Conservation (phyloP, 2,329 filamentous ascomycete genomes). For the Chaetoscypha palmicola region DNA sequence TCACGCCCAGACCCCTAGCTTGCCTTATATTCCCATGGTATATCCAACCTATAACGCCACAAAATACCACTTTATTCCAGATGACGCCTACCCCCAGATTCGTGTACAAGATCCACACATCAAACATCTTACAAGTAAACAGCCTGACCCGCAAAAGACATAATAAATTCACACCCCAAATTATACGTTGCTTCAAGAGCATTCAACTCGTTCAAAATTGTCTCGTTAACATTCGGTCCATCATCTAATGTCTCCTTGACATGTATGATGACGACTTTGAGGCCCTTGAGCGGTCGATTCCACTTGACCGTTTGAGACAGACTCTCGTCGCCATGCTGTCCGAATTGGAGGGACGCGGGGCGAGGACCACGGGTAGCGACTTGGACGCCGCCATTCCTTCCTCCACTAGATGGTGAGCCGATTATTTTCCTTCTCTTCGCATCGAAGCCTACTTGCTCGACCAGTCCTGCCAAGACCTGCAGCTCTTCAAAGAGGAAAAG, state of each 20-base stretch:
- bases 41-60: not conserved
- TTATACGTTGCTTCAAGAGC: slow-evolving; percentile 48
- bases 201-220: slow-evolving; percentile 62
- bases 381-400: not conserved
- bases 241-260: slow-evolving; percentile 82
- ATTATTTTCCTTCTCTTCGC: slow-evolving; percentile 60
- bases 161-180: slow-evolving; percentile 73
- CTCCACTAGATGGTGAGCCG: slow-evolving; percentile 28
- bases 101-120: too few species aligned
- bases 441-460: slow-evolving; percentile 29
- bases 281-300: slow-evolving; percentile 48
- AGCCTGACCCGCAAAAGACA: slow-evolving; percentile 60
- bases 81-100: too few species aligned
- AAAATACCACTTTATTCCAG: not conserved
- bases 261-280: slow-evolving; percentile 85
- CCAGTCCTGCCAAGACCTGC: slow-evolving; percentile 50
- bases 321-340: not conserved
- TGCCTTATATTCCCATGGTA: not conserved
- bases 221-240: slow-evolving; percentile 54
- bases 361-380: not conserved
- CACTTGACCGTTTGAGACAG: not conserved
- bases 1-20: too few species aligned
- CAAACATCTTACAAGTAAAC: slow-evolving; percentile 30
- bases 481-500: slow-evolving; percentile 77
- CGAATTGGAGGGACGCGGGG: not conserved